Percentiles rank a stretch among this genome's conserved stretches.
phyloP scores from a whole-genome alignment of 495 filamentous ascomycete species.

The Tetracladium marchalianum region DNA sequence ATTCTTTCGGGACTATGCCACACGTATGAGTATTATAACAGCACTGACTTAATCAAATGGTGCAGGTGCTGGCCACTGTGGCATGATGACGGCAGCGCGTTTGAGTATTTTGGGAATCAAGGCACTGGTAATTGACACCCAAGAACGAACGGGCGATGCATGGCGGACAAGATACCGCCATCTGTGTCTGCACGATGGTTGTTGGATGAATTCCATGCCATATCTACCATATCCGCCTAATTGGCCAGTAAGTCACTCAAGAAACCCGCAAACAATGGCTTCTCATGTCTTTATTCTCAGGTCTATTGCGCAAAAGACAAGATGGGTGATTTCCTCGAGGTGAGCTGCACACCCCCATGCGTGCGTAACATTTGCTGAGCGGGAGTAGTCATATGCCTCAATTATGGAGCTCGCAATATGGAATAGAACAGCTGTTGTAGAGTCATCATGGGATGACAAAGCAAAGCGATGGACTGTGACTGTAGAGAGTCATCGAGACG shows the following conservation, averaged over 20 bases:
- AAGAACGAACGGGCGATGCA: slow-evolving; percentile 53
- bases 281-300: slow-evolving; percentile 34
- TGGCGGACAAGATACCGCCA: slow-evolving; percentile 46
- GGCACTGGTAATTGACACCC: slow-evolving; percentile 46
- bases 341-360: too few species aligned
- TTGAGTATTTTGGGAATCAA: slow-evolving; percentile 48
- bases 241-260: slow-evolving; percentile 31
- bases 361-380: too few species aligned
- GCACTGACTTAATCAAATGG: not conserved
- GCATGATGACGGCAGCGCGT: slow-evolving; percentile 47
- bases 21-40: not conserved
- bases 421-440: slow-evolving; percentile 36
- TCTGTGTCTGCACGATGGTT: not conserved
- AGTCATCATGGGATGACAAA: slow-evolving; percentile 33
- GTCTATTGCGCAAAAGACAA: slow-evolving; percentile 45
- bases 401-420: slow-evolving; percentile 57
- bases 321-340: slow-evolving; percentile 58
- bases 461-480: slow-evolving; percentile 44
- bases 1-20: slow-evolving; percentile 5
- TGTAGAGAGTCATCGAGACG: slow-evolving; percentile 26
- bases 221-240: slow-evolving; percentile 52
- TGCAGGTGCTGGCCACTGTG: slow-evolving; percentile 25
- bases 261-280: not conserved
- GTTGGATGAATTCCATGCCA: slow-evolving; percentile 42
- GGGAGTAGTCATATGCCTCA: slow-evolving; percentile 36